These are phyloP conservation scores for Novymonas esmeraldas DNA, from an alignment of 208 protist genomes.

Conservation along the genomic window DNA sequence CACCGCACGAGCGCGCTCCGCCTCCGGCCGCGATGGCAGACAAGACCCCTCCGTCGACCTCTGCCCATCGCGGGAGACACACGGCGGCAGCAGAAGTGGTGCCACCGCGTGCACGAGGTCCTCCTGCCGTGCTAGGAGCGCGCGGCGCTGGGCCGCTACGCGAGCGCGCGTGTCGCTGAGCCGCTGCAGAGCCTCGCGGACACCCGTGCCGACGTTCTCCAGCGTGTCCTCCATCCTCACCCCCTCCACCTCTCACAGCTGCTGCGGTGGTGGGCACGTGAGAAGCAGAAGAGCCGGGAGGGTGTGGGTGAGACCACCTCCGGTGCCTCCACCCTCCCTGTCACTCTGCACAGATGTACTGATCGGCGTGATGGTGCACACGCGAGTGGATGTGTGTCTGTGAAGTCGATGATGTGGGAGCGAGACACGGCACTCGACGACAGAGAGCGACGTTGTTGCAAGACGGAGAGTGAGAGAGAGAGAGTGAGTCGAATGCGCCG, in stretches of 20 bases:
- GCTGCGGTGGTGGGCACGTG: too few relatives aligned
- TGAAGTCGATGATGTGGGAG: not conserved
- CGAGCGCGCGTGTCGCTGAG: conserved; percentile 4
- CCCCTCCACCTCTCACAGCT: too few relatives aligned
- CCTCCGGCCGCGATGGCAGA: too few relatives aligned
- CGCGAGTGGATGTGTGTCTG: not conserved
- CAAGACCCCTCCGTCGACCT: too few relatives aligned
- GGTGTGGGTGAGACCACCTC: too few relatives aligned
- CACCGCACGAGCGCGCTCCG: too few relatives aligned
- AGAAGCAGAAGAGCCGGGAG: too few relatives aligned
- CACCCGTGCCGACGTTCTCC: conserved; percentile 10
- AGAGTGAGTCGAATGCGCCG: not conserved
- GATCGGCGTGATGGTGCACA: not conserved
- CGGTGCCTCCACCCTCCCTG: too few relatives aligned
- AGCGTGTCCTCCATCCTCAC: conserved; percentile 22
- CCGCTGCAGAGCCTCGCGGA: conserved; percentile 5
- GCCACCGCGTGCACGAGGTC: not conserved
- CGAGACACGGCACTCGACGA: not conserved
- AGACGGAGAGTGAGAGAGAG: not conserved
- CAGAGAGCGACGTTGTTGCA: not conserved
- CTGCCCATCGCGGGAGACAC: too few relatives aligned
- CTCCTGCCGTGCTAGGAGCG: not conserved
- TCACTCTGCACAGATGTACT: too few relatives aligned
- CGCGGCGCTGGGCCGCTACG: not conserved
- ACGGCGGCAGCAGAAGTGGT: not conserved